phyloP scores from a whole-genome alignment of 1,284 basidiomycete species.

The Omphalotus olearius region DNA sequence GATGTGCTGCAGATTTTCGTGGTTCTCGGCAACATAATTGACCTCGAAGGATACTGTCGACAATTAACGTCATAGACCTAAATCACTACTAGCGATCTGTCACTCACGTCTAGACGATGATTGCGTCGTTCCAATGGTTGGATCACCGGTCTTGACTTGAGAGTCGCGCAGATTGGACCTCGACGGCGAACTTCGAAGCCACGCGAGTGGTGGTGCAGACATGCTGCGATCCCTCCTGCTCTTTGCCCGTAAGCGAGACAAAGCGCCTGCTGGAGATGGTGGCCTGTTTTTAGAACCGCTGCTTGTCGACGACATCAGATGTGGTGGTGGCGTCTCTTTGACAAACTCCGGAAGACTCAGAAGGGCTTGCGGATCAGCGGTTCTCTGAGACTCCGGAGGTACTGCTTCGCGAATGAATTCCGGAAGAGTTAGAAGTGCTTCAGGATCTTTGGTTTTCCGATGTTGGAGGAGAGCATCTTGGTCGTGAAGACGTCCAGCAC shows the following conservation, averaged over 20 bases:
- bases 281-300: not conserved
- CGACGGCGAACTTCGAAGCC: slow-evolving; percentile 45
- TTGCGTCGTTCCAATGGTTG: not conserved
- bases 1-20: slow-evolving; percentile 76
- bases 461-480: slow-evolving; percentile 61
- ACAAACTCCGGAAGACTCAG: slow-evolving; percentile 61
- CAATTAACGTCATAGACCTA: slow-evolving; percentile 17
- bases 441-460: slow-evolving; percentile 43
- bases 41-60: slow-evolving; percentile 47
- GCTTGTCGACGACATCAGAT: slow-evolving; percentile 17
- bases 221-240: slow-evolving; percentile 56
- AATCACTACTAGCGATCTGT: slow-evolving; percentile 10
- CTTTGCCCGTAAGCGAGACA: slow-evolving; percentile 24
- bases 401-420: slow-evolving; percentile 64
- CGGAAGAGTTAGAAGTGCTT: slow-evolving; percentile 54
- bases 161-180: slow-evolving; percentile 27
- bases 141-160: slow-evolving; percentile 24
- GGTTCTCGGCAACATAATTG: slow-evolving; percentile 77
- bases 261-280: slow-evolving; percentile 1
- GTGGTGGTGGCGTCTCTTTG: slow-evolving; percentile 32
- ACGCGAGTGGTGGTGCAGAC: slow-evolving; percentile 68
- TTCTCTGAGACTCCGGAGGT: slow-evolving; percentile 29
- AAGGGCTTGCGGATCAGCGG: slow-evolving; percentile 43
- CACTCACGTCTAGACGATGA: slow-evolving; percentile 8
- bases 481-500: slow-evolving; percentile 60